A percentile compares a stretch with the other conserved stretches of the same genome.
Conservation (phyloP, 192 early-diverging fungal genomes). For the Dispira simplex region DNA sequence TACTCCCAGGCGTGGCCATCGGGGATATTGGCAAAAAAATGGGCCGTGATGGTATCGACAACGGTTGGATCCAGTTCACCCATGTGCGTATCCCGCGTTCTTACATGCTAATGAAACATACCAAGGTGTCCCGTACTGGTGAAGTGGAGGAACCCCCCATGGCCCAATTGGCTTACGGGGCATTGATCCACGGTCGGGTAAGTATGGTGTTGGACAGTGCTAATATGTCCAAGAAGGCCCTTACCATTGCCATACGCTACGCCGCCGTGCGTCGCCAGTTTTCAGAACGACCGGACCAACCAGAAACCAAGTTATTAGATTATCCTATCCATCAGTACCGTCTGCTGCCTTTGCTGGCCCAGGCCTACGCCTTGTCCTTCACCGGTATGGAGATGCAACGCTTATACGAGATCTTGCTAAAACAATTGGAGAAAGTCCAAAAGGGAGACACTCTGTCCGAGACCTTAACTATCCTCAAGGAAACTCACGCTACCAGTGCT, state of each 20-base stretch:
- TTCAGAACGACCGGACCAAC: conserved; percentile 35
- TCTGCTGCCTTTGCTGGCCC: conserved; percentile 80
- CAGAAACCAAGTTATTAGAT: conserved; percentile 82
- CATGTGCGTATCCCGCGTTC: conserved; percentile 78
- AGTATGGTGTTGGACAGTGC: conserved; percentile 74
- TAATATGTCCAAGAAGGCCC: conserved; percentile 75
- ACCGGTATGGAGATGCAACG: conserved; percentile 67
- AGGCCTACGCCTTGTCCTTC: conserved; percentile 82
- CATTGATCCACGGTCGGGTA: conserved; percentile 70
- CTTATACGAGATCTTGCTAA: conserved; percentile 68
- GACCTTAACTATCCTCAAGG: conserved; percentile 68
- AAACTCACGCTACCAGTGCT: conserved; percentile 80
- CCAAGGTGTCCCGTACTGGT: conserved; percentile 68
- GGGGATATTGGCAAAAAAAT: conserved; percentile 92
- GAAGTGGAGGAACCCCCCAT: conserved; percentile 66
- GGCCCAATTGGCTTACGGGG: conserved; percentile 76
- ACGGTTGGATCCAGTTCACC: conserved; percentile 88
- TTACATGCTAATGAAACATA: conserved; percentile 89
- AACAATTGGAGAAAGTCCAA: conserved; percentile 45
- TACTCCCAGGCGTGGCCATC: conserved; percentile 75
- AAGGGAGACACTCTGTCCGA: conserved; percentile 43
- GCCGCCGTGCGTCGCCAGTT: conserved; percentile 88
- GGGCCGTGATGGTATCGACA: conserved; percentile 82
- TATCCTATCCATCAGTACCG: conserved; percentile 90
- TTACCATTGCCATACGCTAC: conserved; percentile 83